Evolutionary conservation across 176 grass and related monocot genomes (phyloP), one percentile per base, ranked within the genome.

Genomic region (Cenchrus purpureus): DNA sequence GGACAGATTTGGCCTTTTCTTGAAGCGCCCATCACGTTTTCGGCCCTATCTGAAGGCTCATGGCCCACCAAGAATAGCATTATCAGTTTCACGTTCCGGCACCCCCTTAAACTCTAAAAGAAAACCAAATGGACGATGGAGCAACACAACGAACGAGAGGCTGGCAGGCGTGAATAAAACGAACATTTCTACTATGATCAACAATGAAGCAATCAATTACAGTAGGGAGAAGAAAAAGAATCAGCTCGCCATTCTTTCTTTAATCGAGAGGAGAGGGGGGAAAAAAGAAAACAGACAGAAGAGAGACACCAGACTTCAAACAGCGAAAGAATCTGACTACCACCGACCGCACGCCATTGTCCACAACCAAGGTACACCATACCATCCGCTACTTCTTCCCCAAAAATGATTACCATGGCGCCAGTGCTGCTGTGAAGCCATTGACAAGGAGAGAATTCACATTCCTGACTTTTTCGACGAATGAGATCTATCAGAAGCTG

Each of bases 161-260:
- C n/a, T n/a, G n/a, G n/a, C n/a, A n/a, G 25, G 15, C 20, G 31
- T 45, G n/a, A 59, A 83, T 65, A 40, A 63, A 88, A 88, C 58
- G 50, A 88, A 86, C 52, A 84, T 86, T 78, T 84, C 78, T 76
- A 44, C 79, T 91, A 89, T 89, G 77, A 90, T 77, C 40, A 89
- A 83, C 82, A 91, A 93, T 85, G 86, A 93, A 91, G 79, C 86
- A 90, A 97, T 82, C 82, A 85, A 92, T 90, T 92, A 88, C 87
- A 92, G 40, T 2, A 85, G 77, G 12, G 71, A 77, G 76, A 59
- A 83, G 60, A 80, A 91, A 86, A 91, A 81, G 71, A 91, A 91
- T 88, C 85, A 87, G 70, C 64, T 91, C 63, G 48, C 58, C 89
- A 79, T 87, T 72, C 81, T 72, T 84, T 84, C 89, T 91, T 91